Evolutionary conservation across 352 stramenopile genomes (phyloP), one percentile per base, ranked within the genome.

Genomic region (Globisporangium acanthophoron): DNA sequence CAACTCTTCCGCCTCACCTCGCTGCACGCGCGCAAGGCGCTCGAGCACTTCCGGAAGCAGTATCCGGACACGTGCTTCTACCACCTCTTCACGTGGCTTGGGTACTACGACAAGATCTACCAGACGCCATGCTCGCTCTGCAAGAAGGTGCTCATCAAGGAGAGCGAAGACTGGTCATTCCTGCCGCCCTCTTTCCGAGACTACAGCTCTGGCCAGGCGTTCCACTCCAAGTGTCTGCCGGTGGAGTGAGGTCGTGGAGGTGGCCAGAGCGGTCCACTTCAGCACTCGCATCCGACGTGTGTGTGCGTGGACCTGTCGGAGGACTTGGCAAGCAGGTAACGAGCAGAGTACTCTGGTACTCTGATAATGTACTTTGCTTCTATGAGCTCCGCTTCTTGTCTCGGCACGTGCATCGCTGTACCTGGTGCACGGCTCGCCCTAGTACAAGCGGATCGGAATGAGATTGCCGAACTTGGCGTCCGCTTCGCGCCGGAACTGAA

Each of bases 61-160:
- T 78, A 89, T 54, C 85, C 85, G 16, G 83, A 94, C 52, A 90
- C 82, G 54, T 85, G 80, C 68, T 94, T 94, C 56, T 94, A 89
- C 68, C 79, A 94, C 58, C 71, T 94, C 29, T 92, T 92, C 65
- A 86, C 80, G 47, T 94, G 85, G 85, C 70, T 94, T 20, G 80
- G 77, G 50, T 91, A 85, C 71, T 94, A 87, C 62, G 85, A 94
- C 74, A 94, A 94, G 69, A 78, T 92, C 62, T 92, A 94, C 71
- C 82, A 94, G 68, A 92, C 85, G 46, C 79, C 85, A 12, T 94
- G 85, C 71, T 85, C 74, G 31, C 70, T 78, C 31, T 94, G 85
- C 73, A 94, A 94, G 67, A 92, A 92, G 63, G 76, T 94, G 52
- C 69, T 94, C 39, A 69, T 72, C 47, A 92, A 91, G 68, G 82